These are phyloP conservation scores for Fraxinus cuspidata DNA, from an alignment of 257 asterid genomes.

Conservation along the genomic window DNA sequence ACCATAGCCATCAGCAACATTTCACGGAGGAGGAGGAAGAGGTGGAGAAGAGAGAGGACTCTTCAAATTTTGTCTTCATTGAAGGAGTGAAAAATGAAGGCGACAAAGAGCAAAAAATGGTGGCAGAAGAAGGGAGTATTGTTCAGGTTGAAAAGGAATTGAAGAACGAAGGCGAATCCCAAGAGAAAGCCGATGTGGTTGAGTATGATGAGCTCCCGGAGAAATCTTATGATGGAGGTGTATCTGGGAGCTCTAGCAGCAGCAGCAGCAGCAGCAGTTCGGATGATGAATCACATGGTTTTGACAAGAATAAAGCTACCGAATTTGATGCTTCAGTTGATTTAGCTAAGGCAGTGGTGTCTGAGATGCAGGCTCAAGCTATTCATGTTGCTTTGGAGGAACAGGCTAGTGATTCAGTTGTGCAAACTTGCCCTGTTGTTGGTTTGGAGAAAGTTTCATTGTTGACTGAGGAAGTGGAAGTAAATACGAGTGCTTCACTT, in stretches of 20 bases:
- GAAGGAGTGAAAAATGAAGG: slow-evolving; percentile 11
- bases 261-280: slow-evolving; percentile 41
- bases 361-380: slow-evolving; percentile 25
- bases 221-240: slow-evolving; percentile 37
- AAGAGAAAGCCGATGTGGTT: slow-evolving; percentile 19
- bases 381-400: slow-evolving; percentile 6
- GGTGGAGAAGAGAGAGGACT: slow-evolving; percentile 26
- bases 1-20: slow-evolving; percentile 28
- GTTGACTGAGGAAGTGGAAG: slow-evolving; percentile 25
- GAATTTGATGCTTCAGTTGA: slow-evolving; percentile 29
- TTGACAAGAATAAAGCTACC: slow-evolving; percentile 28
- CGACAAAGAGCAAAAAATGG: slow-evolving; percentile 4
- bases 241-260: slow-evolving; percentile 33
- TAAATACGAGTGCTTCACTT: slow-evolving; percentile 19
- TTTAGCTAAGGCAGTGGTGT: slow-evolving; percentile 27
- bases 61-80: neutral
- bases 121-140: slow-evolving; percentile 12
- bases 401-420: slow-evolving; percentile 28
- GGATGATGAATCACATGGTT: slow-evolving; percentile 32
- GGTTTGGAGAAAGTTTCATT: slow-evolving; percentile 30
- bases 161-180: slow-evolving; percentile 30
- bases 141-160: slow-evolving; percentile 35
- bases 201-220: slow-evolving; percentile 34
- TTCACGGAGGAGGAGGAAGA: slow-evolving; percentile 36
- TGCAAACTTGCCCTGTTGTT: slow-evolving; percentile 23